These are phyloP conservation scores for Gloeopeniophorella convolvens DNA, from an alignment of 768 basidiomycete species.

Conservation along the genomic window DNA sequence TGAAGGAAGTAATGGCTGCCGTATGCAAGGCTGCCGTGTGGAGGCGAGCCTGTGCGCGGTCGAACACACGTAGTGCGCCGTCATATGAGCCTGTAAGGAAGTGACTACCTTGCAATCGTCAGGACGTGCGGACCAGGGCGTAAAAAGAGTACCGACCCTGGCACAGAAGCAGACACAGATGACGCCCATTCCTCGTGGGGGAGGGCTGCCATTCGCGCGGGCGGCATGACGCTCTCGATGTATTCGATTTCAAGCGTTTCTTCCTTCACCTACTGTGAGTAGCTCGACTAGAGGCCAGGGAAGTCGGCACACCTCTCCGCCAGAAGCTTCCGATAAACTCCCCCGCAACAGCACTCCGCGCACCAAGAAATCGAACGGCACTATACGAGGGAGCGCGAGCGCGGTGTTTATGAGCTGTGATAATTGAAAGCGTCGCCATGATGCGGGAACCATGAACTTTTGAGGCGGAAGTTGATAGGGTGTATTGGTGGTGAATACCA, in stretches of 20 bases:
- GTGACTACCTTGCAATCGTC: slow-evolving; percentile 36
- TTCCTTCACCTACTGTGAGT: slow-evolving; percentile 43
- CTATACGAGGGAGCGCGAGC: slow-evolving; percentile 58
- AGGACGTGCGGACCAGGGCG: slow-evolving; percentile 3
- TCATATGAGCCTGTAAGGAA: slow-evolving; percentile 82
- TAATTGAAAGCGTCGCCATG: slow-evolving; percentile 93
- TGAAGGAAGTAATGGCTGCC: slow-evolving; percentile 64
- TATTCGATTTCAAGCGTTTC: slow-evolving; percentile 46
- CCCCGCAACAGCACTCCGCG: slow-evolving; percentile 73
- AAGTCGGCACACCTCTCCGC: slow-evolving; percentile 52
- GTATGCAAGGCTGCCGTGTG: slow-evolving; percentile 46
- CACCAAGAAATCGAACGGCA: slow-evolving; percentile 92
- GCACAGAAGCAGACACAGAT: slow-evolving; percentile 55
- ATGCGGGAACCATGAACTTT: slow-evolving; percentile 86
- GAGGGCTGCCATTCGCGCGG: slow-evolving; percentile 48
- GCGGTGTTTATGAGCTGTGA: slow-evolving; percentile 97
- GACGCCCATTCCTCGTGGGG: slow-evolving; percentile 96
- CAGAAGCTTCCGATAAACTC: slow-evolving; percentile 69
- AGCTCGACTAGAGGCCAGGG: neutral
- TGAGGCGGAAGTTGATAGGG: slow-evolving; percentile 73
- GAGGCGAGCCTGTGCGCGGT: slow-evolving; percentile 55
- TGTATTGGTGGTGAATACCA: slow-evolving; percentile 68
- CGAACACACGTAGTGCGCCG: slow-evolving; percentile 65
- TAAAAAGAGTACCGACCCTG: slow-evolving; percentile 37
- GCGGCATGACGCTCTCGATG: slow-evolving; percentile 20